Base-by-base conservation (phyloP, 106 monocot genomes). In the Dendrobium officinale region DNA sequence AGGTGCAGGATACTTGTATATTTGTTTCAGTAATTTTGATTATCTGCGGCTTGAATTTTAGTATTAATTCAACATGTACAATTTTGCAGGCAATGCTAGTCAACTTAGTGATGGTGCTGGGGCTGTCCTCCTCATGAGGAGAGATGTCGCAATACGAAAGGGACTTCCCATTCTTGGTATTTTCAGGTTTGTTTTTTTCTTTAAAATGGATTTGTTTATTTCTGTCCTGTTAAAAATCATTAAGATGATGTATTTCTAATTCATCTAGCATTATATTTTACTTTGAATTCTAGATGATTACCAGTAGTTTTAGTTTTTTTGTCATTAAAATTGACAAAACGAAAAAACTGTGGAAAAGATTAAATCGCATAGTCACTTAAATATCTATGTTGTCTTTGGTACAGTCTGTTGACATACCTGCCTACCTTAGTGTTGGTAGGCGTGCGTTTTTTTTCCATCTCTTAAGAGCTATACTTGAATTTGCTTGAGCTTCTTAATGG, bases 31-130 rank as follows among this genome's bases (percentile, higher is more conserved):
- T 59, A 22, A 70, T 55, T 67, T 48, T 58, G 7, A 2, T 67
- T 40, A 55, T 31, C 41, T 72, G 40, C 43, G 61, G 6, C 33
- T 77, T 58, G 10, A 37, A 49, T 77, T 13, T 44, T 31, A 77
- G 17, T 80, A 72, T 79, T 75, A 78, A 56, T 70, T 78, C 45
- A 74, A 3, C 42, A 9, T 82, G 15, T 51, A 7, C 24, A 24
- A 31, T 26, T 77, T 48, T 78, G 6, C 75, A 95, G 95, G 95
- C 16, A 95, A 95, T 90, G 88, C 92, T 75, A 95, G 95, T 78
- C 95, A 95, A 81, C 72, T 92, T 58, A 95, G 88, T 83, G 95
- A 95, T 89, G 92, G 95, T 83, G 95, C 92, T 78, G 95, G 90
- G 54, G 95, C 92, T 44, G 95, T 95, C 49, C 92, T 95, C n/a